phyloP scores from a whole-genome alignment of 495 filamentous ascomycete genomes.

The Hyaloscypha variabilis region DNA sequence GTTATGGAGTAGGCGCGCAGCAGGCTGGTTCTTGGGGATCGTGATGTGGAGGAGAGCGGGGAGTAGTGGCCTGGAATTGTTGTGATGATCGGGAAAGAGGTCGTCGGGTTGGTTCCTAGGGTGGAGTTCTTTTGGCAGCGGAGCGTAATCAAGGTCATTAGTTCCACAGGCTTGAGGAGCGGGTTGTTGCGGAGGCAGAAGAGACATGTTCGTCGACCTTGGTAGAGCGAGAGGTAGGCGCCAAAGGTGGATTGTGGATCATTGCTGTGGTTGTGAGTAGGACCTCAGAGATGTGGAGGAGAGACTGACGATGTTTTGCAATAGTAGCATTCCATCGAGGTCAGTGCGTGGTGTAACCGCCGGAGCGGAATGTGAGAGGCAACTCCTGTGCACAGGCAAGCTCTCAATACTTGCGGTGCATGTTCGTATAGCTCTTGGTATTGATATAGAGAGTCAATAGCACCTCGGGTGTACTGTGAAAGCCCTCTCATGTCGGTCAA shows the following conservation, averaged over 20 bases:
- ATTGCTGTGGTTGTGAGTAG: neutral
- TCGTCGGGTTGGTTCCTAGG: neutral
- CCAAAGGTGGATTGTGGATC: slow-evolving; percentile 8
- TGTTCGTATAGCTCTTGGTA: slow-evolving; percentile 13
- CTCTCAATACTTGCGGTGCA: slow-evolving; percentile 16
- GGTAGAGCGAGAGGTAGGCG: slow-evolving; percentile 17
- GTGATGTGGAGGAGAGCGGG: neutral
- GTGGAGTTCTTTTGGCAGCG: slow-evolving; percentile 2
- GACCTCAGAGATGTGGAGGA: neutral
- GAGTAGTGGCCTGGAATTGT: slow-evolving; percentile 7
- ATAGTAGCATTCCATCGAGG: slow-evolving; percentile 17
- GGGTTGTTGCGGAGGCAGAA: slow-evolving; percentile 22
- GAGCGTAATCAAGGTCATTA: slow-evolving; percentile 12
- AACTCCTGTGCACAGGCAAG: slow-evolving; percentile 10
- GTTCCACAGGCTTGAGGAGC: slow-evolving; percentile 9
- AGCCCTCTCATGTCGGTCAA: slow-evolving; percentile 10
- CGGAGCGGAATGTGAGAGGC: slow-evolving; percentile 6
- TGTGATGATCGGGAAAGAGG: neutral
- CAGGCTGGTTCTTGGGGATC: neutral
- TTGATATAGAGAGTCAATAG: slow-evolving; percentile 15
- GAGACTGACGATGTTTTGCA: slow-evolving; percentile 11
- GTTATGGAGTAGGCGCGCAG: neutral
- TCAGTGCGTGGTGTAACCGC: slow-evolving; percentile 15
- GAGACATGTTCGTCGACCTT: slow-evolving; percentile 13
- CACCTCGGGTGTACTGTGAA: slow-evolving; percentile 11